phyloP scores from a whole-genome alignment of 2,329 filamentous ascomycete species.

The Colletotrichum neosansevieriae region DNA sequence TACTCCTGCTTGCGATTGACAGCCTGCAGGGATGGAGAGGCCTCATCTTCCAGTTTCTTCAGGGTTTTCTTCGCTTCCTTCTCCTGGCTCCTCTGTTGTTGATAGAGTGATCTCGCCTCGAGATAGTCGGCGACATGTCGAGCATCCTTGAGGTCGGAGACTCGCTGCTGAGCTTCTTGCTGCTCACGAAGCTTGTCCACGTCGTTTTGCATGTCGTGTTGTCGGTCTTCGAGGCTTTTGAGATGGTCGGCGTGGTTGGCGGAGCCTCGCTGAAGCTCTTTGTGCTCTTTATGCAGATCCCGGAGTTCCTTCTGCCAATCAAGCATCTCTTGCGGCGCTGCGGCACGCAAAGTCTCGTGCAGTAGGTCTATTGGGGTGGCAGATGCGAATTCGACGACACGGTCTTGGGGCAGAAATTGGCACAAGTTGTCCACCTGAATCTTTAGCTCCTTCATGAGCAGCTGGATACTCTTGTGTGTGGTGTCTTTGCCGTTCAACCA shows the following conservation, averaged over 20 bases:
- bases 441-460: slow-evolving; percentile 76
- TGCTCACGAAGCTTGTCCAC: slow-evolving; percentile 86
- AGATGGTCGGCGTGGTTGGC: slow-evolving; percentile 73
- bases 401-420: slow-evolving; percentile 96
- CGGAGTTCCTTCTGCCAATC: slow-evolving; percentile 83
- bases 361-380: slow-evolving; percentile 86
- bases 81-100: slow-evolving; percentile 66
- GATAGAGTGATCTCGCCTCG: slow-evolving; percentile 61
- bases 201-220: slow-evolving; percentile 80
- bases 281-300: slow-evolving; percentile 76
- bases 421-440: slow-evolving; percentile 99
- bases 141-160: slow-evolving; percentile 74
- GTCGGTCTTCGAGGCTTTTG: slow-evolving; percentile 76
- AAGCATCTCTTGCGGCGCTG: slow-evolving; percentile 84
- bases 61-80: slow-evolving; percentile 69
- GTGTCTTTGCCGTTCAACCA: slow-evolving; percentile 76
- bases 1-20: slow-evolving; percentile 80
- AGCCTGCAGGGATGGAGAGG: slow-evolving; percentile 76
- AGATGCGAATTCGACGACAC: slow-evolving; percentile 92
- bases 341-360: slow-evolving; percentile 87
- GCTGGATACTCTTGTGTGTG: slow-evolving; percentile 73
- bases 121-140: slow-evolving; percentile 76
- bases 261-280: slow-evolving; percentile 69
- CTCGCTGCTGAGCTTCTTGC: slow-evolving; percentile 72
- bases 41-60: slow-evolving; percentile 67